Percentiles rank a stretch among this genome's conserved stretches.
phyloP scores from a whole-genome alignment of 1,284 basidiomycete genomes.

The Ceratobasidium sp. region DNA sequence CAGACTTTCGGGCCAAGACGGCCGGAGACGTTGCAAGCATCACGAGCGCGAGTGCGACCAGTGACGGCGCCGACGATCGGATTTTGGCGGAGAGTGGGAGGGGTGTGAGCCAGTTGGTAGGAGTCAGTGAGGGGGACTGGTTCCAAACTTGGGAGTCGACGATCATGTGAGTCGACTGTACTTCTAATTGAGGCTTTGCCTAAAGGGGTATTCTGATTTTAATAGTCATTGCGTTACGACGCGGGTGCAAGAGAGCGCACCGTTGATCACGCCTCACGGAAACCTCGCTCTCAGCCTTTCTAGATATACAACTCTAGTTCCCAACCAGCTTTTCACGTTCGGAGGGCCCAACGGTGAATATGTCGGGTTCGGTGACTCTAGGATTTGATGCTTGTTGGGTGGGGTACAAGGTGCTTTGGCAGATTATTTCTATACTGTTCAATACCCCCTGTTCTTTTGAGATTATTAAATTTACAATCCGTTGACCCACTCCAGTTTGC shows the following conservation, averaged over 20 bases:
- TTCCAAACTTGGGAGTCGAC: constrained; percentile 77
- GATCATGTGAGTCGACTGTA: constrained; percentile 62
- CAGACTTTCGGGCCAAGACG: constrained; percentile 25
- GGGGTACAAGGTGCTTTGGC: no score
- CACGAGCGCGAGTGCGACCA: background rate
- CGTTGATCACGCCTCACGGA: constrained; percentile 27
- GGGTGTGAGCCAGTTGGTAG: constrained; percentile 58
- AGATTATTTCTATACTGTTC: no score
- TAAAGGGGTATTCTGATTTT: background rate
- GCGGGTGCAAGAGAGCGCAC: constrained; percentile 15
- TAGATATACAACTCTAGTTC: background rate
- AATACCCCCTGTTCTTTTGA: no score
- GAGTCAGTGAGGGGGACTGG: constrained; percentile 78
- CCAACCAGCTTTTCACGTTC: background rate
- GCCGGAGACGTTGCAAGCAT: constrained; percentile 4
- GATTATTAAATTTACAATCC: no score
- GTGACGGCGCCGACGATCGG: constrained; percentile 5
- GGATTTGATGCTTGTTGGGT: background rate
- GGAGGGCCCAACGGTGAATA: background rate
- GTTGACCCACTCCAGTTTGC: no score
- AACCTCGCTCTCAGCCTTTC: background rate
- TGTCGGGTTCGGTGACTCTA: background rate
- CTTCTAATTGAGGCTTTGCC: constrained; percentile 49
- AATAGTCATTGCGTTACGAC: constrained; percentile 29
- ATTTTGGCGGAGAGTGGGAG: constrained; percentile 49